Base-by-base conservation (phyloP, 2,329 filamentous ascomycete genomes). In the Westerdykella ornata region DNA sequence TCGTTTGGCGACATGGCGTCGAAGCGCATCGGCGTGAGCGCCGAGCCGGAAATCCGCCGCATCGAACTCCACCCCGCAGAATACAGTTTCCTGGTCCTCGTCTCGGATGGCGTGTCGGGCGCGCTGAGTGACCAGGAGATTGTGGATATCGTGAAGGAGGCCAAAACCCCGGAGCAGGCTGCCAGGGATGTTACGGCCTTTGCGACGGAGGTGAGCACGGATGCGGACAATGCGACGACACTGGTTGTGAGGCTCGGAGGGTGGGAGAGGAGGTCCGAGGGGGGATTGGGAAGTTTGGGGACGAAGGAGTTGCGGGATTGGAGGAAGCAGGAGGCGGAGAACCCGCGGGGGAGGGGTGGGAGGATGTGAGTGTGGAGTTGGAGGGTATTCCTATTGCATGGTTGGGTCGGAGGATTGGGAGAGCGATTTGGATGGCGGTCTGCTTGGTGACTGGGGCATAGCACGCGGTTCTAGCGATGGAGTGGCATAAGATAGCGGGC, bases 91-190 rank as follows among this genome's bases (percentile, higher is more conserved):
- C 63, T 97, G 38, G 87, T 94, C 1, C 76, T 98, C 35, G 80
- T 94, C 63, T 85, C 81, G 2, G 92, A 98, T 64, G 92, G 92
- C 18, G 81, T 98, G 8, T 90, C 83, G 15, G 90, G 87, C 5
- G 85, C 85, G 13, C 72, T 97, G 16, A 80, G 77, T 41, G 92
- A 98, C 60, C 90, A 97, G 68, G 92, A 98, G 68, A 88, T 97
- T 47, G 89, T 96, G 20, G 92, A 98, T 62, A 81, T 97, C 22
- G 76, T 97, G 56, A 97, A 97, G 66, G 92, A 98, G 67, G 86
- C 88, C 4, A 82, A 76, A 59, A 97, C 90, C 0, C 92, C 92
- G 0, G 90, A 95, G 53, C 80, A 94, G 61, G 92, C 82, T 3
- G 81, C 88, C 1, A 76, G 75, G 44, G 80, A 83, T 46, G 78